These are phyloP conservation scores for Solanum chacoense DNA, from an alignment of 305 asterid species.

Conservation along the genomic window DNA sequence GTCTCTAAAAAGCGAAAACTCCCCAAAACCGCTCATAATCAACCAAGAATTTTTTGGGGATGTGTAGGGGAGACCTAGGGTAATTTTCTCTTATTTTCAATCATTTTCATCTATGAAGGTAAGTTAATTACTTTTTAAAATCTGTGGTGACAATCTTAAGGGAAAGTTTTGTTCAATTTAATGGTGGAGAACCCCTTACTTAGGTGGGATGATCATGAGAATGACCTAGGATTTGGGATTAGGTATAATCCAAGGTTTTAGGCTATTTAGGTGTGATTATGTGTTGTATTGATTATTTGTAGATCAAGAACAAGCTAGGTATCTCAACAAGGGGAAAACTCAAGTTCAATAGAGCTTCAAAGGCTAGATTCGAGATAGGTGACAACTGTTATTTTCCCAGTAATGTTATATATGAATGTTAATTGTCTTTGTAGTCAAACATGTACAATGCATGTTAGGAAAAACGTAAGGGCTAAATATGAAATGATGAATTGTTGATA, in stretches of 20 bases:
- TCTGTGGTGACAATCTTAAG: background rate
- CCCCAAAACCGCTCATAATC: background rate
- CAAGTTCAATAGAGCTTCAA: background rate
- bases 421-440: background rate
- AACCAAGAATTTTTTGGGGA: background rate
- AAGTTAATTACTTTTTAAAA: background rate
- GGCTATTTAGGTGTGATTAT: background rate
- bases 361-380: background rate
- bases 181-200: background rate
- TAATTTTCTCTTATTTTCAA: background rate
- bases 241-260: no score
- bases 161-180: no score
- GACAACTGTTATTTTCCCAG: no score
- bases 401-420: background rate
- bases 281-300: background rate
- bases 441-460: background rate
- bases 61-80: background rate
- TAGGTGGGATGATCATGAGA: background rate
- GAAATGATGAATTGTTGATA: background rate
- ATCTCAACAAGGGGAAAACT: background rate
- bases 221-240: background rate
- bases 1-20: background rate
- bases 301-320: background rate
- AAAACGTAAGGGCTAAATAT: background rate
- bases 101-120: background rate